Conservation (phyloP, 2,329 filamentous ascomycete species). For the Canariomyces notabilis region DNA sequence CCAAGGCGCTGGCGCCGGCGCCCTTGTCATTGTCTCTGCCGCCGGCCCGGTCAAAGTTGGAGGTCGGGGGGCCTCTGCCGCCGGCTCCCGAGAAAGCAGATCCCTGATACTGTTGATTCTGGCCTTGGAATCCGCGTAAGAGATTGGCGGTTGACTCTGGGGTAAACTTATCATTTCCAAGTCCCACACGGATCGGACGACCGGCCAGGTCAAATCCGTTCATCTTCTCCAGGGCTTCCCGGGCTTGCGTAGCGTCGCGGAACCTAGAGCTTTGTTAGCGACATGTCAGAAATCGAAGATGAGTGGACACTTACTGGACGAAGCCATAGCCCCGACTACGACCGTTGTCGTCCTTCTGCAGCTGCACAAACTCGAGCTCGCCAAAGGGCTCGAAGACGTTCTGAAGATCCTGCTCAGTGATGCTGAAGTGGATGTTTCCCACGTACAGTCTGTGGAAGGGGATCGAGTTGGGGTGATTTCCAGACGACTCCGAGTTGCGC, state of each 20-base stretch:
- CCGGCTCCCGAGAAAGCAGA: constrained; percentile 88
- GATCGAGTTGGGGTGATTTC: constrained; percentile 71
- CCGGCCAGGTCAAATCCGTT: constrained; percentile 98
- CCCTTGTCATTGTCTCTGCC: constrained; percentile 86
- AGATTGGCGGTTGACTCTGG: constrained; percentile 92
- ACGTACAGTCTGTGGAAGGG: constrained; percentile 98
- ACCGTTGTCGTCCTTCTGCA: constrained; percentile 91
- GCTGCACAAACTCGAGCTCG: constrained; percentile 92
- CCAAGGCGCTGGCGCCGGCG: constrained; percentile 85
- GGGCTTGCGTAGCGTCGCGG: constrained; percentile 82
- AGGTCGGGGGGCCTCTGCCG: constrained; percentile 77
- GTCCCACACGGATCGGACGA: constrained; percentile 94
- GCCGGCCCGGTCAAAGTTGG: constrained; percentile 86
- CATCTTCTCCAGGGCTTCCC: constrained; percentile 96
- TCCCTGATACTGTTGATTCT: constrained; percentile 73
- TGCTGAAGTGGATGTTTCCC: constrained; percentile 99
- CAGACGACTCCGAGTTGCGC: constrained; percentile 66
- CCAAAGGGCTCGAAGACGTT: constrained; percentile 97
- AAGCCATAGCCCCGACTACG: constrained; percentile 95
- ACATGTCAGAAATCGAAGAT: background rate
- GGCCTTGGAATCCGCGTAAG: constrained; percentile 84
- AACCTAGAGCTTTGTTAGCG: constrained; percentile 57
- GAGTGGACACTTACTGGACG: constrained; percentile 71
- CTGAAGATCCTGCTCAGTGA: constrained; percentile 91
- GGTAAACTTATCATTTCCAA: constrained; percentile 99